A percentile compares a stretch with the other conserved stretches of the same genome.
Conservation (phyloP, 140 eudicot genomes). For the Erigeron philadelphicus region DNA sequence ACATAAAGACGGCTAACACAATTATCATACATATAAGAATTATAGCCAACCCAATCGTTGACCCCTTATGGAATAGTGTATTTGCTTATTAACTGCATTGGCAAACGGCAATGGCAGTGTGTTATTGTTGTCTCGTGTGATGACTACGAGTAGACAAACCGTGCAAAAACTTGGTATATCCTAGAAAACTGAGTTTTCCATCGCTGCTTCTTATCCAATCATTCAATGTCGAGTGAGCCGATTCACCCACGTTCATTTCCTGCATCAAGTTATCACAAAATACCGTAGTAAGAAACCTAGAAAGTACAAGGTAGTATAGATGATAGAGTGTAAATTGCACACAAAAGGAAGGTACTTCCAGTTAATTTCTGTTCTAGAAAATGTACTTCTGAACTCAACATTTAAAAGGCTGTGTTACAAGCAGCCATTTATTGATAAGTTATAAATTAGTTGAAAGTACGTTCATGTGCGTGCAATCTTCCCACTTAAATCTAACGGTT, state of each 20-base stretch:
- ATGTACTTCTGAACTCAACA: too few species aligned
- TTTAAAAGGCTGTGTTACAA: neutral
- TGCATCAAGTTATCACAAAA: conserved; percentile 19
- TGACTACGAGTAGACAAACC: conserved; percentile 69
- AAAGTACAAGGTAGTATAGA: neutral
- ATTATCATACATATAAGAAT: conserved; percentile 10
- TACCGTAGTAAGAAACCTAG: neutral
- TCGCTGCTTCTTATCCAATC: conserved; percentile 78
- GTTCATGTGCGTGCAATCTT: neutral
- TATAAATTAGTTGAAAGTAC: neutral
- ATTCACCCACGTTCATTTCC: conserved; percentile 61
- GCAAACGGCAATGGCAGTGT: conserved; percentile 4
- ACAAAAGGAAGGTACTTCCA: too few species aligned
- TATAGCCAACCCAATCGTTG: conserved; percentile 14
- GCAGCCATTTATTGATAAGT: neutral
- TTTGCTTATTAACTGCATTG: neutral
- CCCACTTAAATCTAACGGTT: conserved; percentile 1
- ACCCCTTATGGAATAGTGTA: neutral
- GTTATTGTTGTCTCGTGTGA: conserved; percentile 44
- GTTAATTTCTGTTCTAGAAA: neutral
- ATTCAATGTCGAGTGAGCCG: conserved; percentile 52
- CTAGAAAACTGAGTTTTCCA: conserved; percentile 68
- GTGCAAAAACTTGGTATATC: conserved; percentile 89
- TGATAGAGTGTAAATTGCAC: too few species aligned
- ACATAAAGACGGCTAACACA: neutral